Base-by-base conservation (phyloP, 768 basidiomycete genomes). In the Phaeolepiota aurea region DNA sequence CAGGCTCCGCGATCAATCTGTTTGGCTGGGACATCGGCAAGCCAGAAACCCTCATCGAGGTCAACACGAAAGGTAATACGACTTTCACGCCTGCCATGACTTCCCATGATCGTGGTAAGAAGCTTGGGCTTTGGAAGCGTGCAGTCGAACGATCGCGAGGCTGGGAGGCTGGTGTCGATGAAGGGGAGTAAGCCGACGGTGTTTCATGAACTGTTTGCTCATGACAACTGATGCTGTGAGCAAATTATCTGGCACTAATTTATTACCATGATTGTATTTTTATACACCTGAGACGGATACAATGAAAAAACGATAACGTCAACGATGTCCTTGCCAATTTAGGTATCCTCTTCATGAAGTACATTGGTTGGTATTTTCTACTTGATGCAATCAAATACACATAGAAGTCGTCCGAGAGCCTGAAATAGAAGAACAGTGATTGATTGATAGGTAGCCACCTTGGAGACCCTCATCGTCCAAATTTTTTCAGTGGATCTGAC, bases 1-100 rank as follows among this genome's bases (percentile, higher is more conserved):
- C 96, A 12, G 96, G 87, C 19, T 76, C 86, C 25, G 91, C 96
- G 2, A 73, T 98, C 37, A 65, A 72, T 4, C 68, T 97, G 16
- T 93, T 87, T 53, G 94, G 91, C 36, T 98, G 96, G 96, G 82
- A 98, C 59, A 63, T 98, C 40, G 67, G 63, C 34, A 75, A 78
- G 23, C 92, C 93, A 0, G 81, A 87, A 58, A 88, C 92, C 14
- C 71, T 99, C 10, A 60, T 63, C 7, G 76, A 87, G 48, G 92
- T 97, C 28, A 98, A 98, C 55, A 88, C 86, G 25, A 79, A 81
- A 34, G 89, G 89, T 5, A 87, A 71, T 51, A 71, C 63, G 32
- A 68, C 70, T 21, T 99, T 99, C 54, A 60, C 54, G 28, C 82
- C 93, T 0, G 52, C 54, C 15, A 52, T 82, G 38, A 53, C 61